Evolutionary conservation across 1,284 basidiomycete species (phyloP).

Genomic region (Trichosporon faecale): DNA sequence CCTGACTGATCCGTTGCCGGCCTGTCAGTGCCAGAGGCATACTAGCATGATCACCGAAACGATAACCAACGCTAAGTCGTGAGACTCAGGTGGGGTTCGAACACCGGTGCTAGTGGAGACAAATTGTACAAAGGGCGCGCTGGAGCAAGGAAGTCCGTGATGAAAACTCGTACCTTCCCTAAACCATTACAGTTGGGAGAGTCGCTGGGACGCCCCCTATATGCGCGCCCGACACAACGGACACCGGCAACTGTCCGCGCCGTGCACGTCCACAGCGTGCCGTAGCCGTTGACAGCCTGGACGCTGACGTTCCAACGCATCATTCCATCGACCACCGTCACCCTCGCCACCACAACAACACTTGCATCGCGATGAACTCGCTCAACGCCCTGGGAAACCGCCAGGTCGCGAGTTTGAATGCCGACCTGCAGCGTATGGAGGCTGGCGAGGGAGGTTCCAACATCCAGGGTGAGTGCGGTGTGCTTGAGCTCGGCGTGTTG

Average conservation of each 20-base stretch:
- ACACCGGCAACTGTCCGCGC: neutral
- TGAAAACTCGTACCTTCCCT: slow-evolving; percentile 43
- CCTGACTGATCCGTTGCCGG: slow-evolving; percentile 51
- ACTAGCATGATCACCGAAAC: slow-evolving; percentile 49
- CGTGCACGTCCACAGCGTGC: neutral
- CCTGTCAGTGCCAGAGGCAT: slow-evolving; percentile 33
- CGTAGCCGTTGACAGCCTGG: neutral
- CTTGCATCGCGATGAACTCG: slow-evolving; percentile 68
- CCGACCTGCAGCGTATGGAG: slow-evolving; percentile 75
- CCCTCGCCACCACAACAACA: slow-evolving; percentile 4
- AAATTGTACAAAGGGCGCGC: slow-evolving; percentile 40
- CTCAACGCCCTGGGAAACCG: slow-evolving; percentile 88
- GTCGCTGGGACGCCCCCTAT: neutral
- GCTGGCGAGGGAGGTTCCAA: slow-evolving; percentile 75
- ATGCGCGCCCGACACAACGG: neutral
- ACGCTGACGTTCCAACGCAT: neutral
- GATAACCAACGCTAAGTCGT: slow-evolving; percentile 36
- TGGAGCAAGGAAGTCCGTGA: slow-evolving; percentile 46
- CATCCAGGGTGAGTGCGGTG: slow-evolving; percentile 66
- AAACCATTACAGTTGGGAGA: slow-evolving; percentile 42
- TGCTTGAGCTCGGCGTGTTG: neutral
- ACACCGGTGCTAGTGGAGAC: slow-evolving; percentile 50
- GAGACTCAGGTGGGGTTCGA: slow-evolving; percentile 49
- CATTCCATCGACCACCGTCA: neutral
- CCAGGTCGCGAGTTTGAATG: slow-evolving; percentile 81